phyloP scores from a whole-genome alignment of 371 early-diverging fungal species.

The Synchytrium microbalum region DNA sequence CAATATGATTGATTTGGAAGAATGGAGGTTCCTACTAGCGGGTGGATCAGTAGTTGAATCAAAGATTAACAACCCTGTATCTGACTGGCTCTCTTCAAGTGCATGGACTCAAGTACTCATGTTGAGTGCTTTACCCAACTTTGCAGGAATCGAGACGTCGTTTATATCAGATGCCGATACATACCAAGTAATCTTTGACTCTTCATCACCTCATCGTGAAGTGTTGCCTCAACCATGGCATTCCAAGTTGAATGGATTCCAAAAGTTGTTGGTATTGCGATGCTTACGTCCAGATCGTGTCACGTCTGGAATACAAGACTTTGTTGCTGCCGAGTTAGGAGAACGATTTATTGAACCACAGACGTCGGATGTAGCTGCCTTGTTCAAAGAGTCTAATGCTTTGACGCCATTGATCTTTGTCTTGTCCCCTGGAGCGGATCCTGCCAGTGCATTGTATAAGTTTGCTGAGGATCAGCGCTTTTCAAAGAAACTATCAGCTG shows the following conservation, averaged over 20 bases:
- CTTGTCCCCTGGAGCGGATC: conserved; percentile 52
- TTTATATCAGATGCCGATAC: conserved; percentile 25
- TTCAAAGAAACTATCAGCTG: conserved; percentile 41
- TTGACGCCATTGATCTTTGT: conserved; percentile 47
- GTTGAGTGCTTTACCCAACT: conserved; percentile 30
- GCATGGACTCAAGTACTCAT: conserved; percentile 41
- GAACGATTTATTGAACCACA: conserved; percentile 51
- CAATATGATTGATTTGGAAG: conserved; percentile 43
- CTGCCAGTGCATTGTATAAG: conserved; percentile 44
- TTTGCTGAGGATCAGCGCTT: conserved; percentile 54
- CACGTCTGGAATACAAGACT: conserved; percentile 41
- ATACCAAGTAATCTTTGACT: conserved; percentile 39
- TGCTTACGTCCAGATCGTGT: conserved; percentile 45
- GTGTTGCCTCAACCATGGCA: conserved; percentile 38
- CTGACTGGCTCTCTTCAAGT: conserved; percentile 40
- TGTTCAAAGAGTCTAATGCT: conserved; percentile 46
- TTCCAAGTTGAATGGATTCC: conserved; percentile 28
- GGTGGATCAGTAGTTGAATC: conserved; percentile 27
- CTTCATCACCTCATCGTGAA: conserved; percentile 40
- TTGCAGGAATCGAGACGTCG: conserved; percentile 31
- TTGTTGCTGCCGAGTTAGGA: conserved; percentile 43
- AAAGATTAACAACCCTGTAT: conserved; percentile 38
- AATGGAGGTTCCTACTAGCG: conserved; percentile 48
- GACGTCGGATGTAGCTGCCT: conserved; percentile 39
- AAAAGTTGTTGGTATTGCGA: conserved; percentile 38